Evolutionary conservation across 208 protist species (phyloP).

Genomic region (Trichomonas vaginalis): DNA sequence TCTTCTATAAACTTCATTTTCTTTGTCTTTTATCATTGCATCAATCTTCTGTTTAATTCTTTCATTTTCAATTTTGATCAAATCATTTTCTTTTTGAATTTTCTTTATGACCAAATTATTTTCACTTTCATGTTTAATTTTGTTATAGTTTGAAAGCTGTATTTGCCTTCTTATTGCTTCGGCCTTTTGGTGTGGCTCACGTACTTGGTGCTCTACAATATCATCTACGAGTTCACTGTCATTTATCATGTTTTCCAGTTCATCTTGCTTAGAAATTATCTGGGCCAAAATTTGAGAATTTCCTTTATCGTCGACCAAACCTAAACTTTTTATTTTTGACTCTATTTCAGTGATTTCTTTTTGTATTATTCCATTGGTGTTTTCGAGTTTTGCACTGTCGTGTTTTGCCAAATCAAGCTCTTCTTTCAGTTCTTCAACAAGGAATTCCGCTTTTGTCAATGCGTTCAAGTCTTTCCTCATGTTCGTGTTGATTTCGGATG

Average conservation of each 20-base stretch:
- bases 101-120: background rate
- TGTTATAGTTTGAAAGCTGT: background rate
- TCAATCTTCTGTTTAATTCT: background rate
- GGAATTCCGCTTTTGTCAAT: background rate
- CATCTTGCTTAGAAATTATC: background rate
- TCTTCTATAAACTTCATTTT: background rate
- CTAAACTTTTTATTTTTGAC: background rate
- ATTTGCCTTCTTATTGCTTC: background rate
- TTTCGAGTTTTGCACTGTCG: background rate
- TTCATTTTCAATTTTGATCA: background rate
- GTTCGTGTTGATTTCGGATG: background rate
- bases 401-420: background rate
- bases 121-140: background rate
- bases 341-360: background rate
- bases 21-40: background rate
- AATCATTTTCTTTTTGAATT: background rate
- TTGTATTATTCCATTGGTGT: background rate
- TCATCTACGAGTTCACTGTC: background rate
- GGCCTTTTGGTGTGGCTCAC: background rate
- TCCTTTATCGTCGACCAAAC: background rate
- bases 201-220: background rate
- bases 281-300: background rate
- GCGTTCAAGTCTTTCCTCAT: background rate
- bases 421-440: background rate
- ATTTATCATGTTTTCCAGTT: background rate